Base-by-base conservation (phyloP, 1,284 basidiomycete species). In the Salmacisia buchloeana region DNA sequence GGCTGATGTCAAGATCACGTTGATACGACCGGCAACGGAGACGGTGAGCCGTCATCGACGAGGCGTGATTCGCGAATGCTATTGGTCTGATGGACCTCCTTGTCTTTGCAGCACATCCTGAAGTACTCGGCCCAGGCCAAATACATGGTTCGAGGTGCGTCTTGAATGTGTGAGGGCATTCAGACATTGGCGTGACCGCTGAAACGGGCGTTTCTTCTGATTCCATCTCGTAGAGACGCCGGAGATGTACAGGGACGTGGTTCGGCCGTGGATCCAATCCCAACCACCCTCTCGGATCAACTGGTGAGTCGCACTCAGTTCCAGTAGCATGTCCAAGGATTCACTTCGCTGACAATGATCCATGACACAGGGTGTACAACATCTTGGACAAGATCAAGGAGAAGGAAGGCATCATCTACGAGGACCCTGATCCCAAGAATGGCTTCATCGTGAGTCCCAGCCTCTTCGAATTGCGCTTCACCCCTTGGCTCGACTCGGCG, bases 351-450 rank as follows among this genome's bases (percentile, higher is more conserved):
- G 29, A 5, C 54, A 21, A 36, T 10, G 31, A 25, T 35, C 7
- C 34, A 36, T 23, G 7, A 3, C 18, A 35, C 67, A 93, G 92
- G 93, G 89, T 97, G 0, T 85, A 88, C 69, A 89, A 94, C 69
- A 91, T 98, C 62, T 83, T 97, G 4, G 84, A 85, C 0, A 91
- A 92, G 23, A 82, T 82, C 33, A 89, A 90, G 21, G 94, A 98
- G 80, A 84, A 85, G 21, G 86, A 90, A 9, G 88, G 89, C 62
- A 83, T 94, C 43, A 79, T 94, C 21, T 88, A 85, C 77, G 84
- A 86, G 23, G 87, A 87, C 56, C 77, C 84, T 0, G 82, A 85
- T 59, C 81, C 82, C 0, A 75, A 82, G 10, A 76, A 70, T 0
- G 89, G 90, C 9, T 97, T 91, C 75, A 77, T 97, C 58, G 72